These are phyloP conservation scores for Coprinopsis cinerea DNA, from an alignment of 768 basidiomycete species.

Conservation along the genomic window DNA sequence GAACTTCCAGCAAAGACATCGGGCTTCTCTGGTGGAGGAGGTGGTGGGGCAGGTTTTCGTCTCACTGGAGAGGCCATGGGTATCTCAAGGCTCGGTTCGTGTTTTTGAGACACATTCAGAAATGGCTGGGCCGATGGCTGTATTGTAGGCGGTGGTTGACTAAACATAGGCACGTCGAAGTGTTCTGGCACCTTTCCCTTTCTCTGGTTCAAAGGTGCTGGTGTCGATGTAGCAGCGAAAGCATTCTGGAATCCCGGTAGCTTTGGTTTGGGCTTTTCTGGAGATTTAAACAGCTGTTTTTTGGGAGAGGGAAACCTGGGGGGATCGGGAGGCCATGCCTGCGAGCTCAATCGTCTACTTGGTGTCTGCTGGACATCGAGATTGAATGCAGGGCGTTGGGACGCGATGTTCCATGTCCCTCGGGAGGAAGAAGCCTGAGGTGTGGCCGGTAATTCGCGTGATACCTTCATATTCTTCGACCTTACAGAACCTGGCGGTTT, in stretches of 20 bases:
- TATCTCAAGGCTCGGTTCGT: background rate
- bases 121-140: background rate
- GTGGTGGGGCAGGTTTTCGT: background rate
- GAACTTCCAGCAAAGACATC: background rate
- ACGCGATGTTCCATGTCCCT: slow-evolving; percentile 28
- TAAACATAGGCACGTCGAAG: background rate
- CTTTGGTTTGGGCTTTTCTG: slow-evolving; percentile 26
- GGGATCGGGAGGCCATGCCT: background rate
- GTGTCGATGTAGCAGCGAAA: slow-evolving; percentile 35
- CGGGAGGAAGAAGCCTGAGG: slow-evolving; percentile 33
- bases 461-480: slow-evolving; percentile 33
- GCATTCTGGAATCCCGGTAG: slow-evolving; percentile 54
- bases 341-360: slow-evolving; percentile 29
- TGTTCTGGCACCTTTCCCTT: slow-evolving; percentile 17
- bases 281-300: slow-evolving; percentile 21
- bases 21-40: background rate
- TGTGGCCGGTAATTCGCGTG: slow-evolving; percentile 31
- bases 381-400: background rate
- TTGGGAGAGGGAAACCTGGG: slow-evolving; percentile 13
- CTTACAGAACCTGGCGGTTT: slow-evolving; percentile 43
- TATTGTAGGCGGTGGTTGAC: slow-evolving; percentile 2
- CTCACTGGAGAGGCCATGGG: background rate
- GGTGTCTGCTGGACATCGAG: slow-evolving; percentile 23
- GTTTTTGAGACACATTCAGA: background rate
- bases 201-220: slow-evolving; percentile 22